Base-by-base conservation (phyloP, 495 filamentous ascomycete genomes). In the Aspergillus panamensis region DNA sequence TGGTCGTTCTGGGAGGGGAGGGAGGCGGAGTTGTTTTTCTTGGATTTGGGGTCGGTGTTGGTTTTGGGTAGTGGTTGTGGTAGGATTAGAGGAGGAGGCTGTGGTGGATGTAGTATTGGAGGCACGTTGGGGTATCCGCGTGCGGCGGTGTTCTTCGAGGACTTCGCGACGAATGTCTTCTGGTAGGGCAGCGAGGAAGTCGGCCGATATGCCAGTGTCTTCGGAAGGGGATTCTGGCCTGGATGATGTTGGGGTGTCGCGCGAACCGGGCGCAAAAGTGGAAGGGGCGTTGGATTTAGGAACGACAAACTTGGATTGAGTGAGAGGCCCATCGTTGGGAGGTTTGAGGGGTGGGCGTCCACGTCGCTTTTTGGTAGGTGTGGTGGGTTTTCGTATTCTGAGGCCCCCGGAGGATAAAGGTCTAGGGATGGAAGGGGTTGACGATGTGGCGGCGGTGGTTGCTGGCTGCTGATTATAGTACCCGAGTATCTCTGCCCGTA, bases 161-260 rank as follows among this genome's bases (percentile, higher is more conserved):
- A 96, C 79, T 74, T 96, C 92, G 19, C 70, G 70, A 33, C 90
- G 84, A 48, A 96, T 81, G 51, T 96, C 89, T 53, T 88, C 85
- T 0, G 92, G 92, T 0, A 96, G 74, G 19, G 90, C 91, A 12
- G 87, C 83, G 32, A 96, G 84, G 71, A 94, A 92, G 6, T 84
- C 84, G 0, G 79, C 74, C 48, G 91, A 89, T 7, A 89, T 42
- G 69, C 48, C 16, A 25, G 51, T 47, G 16, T 21, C 37, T 31
- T 61, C 48, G 6, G 66, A 57, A 4, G 55, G 43, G 2, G 31
- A 32, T 17, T 6, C 21, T 59, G 4, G 39, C 53, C 16, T 48
- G 8, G 42, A 37, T 52, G 37, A 30, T 35, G 37, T 39, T 12
- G 40, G 48, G n/a, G 42, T 17, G 19, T 12, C 16, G 19, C 9